Base-by-base conservation (phyloP, 352 stramenopile species). In the Peronospora farinosa region DNA sequence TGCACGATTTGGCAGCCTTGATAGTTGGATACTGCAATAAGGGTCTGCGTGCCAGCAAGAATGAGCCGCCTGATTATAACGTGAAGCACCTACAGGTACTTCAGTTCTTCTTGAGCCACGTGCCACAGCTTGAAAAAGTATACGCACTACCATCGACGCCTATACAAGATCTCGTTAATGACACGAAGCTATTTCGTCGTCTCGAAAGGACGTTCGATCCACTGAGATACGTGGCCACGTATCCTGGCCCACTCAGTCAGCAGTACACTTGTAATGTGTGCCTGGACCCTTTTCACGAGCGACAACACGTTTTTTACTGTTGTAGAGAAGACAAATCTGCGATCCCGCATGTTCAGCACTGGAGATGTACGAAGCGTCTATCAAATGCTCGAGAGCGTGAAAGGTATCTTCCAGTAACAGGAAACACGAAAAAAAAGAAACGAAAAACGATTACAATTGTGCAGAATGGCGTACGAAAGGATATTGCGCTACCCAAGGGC, bases 231-330 rank as follows among this genome's bases (percentile, higher is more conserved):
- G 46, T 84, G 25, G 61, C 68, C 23, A 82, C 81, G 36, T 88
- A 68, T 44, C 70, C 63, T 2, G 76, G 77, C 2, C 76, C 73
- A 15, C 57, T 86, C 17, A 86, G 58, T 47, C 71, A 78, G 37
- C 65, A 75, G 44, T 63, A 80, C 45, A 58, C 52, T 21, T 92
- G 82, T 42, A 60, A 72, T 17, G 67, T 88, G 47, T 92, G 82
- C 49, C 27, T 73, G n/a, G 70, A 79, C 38, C 79, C 77, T 4
- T 88, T 92, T 39, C 71, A 86, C 16, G 63, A 87, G 37, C 72
- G 76, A 2, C 79, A 92, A 40, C 82, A 89, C 28, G 8, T 90
- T 3, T 87, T 92, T 37, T 90, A 89, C 48, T 92, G 82, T 47
- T 36, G 54, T 39, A 47, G 28, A 45, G 47, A 43, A 45, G 57